phyloP scores from a whole-genome alignment of 2,329 filamentous ascomycete genomes.

The Fusarium sp. region DNA sequence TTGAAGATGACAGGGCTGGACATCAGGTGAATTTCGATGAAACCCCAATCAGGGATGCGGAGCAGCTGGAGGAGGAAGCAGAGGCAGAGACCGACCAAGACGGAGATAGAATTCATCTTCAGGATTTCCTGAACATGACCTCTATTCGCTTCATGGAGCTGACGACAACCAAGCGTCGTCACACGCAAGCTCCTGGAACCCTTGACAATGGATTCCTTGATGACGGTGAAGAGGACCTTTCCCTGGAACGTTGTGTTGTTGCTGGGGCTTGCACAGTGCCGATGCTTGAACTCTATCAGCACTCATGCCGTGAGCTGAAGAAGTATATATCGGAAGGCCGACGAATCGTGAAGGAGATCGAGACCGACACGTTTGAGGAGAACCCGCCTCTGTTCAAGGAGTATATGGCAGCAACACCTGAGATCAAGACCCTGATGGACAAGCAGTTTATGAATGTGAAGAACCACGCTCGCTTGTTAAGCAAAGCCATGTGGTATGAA shows the following conservation, averaged over 20 bases:
- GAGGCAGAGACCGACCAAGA: constrained; percentile 59
- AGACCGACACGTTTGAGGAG: constrained; percentile 86
- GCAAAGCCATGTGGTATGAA: constrained; percentile 97
- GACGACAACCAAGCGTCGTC: constrained; percentile 91
- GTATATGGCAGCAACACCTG: constrained; percentile 85
- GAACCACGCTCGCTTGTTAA: constrained; percentile 86
- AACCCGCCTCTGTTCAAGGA: constrained; percentile 93
- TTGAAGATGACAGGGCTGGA: constrained; percentile 58
- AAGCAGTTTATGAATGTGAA: constrained; percentile 98
- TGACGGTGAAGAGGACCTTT: constrained; percentile 60
- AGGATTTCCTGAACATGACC: constrained; percentile 94
- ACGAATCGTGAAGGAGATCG: constrained; percentile 88
- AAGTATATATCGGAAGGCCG: constrained; percentile 95
- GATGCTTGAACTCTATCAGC: constrained; percentile 93
- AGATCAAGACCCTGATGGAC: constrained; percentile 88
- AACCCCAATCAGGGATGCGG: constrained; percentile 51
- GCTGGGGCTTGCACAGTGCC: constrained; percentile 91
- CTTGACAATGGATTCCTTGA: constrained; percentile 53
- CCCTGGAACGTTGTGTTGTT: constrained; percentile 81
- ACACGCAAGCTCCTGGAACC: constrained; percentile 74
- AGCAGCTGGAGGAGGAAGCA: constrained; percentile 58
- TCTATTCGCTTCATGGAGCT: constrained; percentile 99
- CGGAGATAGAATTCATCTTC: constrained; percentile 76
- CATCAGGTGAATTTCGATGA: constrained; percentile 57
- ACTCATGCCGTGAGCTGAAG: constrained; percentile 94